Evolutionary conservation across 768 basidiomycete genomes (phyloP).

Genomic region (Hirschioporus abietinus): DNA sequence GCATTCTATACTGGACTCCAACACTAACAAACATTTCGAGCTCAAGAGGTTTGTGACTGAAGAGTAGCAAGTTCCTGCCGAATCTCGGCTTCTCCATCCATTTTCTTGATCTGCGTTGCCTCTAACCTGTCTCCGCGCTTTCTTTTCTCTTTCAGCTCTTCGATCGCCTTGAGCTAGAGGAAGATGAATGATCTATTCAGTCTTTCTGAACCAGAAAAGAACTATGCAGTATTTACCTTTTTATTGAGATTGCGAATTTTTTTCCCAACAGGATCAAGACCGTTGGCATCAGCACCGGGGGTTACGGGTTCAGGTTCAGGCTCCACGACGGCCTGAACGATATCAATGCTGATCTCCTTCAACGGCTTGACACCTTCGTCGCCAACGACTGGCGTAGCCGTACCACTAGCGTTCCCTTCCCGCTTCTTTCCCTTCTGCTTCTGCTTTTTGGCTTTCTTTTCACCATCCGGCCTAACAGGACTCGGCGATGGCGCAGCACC

Average conservation of each 20-base stretch:
- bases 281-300: constrained; percentile 44
- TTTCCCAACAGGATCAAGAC: constrained; percentile 81
- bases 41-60: neutral
- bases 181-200: constrained; percentile 1
- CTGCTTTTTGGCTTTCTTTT: constrained; percentile 50
- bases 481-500: constrained; percentile 59
- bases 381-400: constrained; percentile 24
- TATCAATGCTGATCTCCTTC: constrained; percentile 31
- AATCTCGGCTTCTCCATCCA: constrained; percentile 85
- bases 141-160: constrained; percentile 91
- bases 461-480: constrained; percentile 34
- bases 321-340: constrained; percentile 8
- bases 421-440: constrained; percentile 47
- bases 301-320: constrained; percentile 36
- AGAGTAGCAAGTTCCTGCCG: constrained; percentile 59
- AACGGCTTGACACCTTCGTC: constrained; percentile 24
- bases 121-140: constrained; percentile 89
- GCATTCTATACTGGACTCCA: neutral
- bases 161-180: constrained; percentile 93
- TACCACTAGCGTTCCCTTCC: constrained; percentile 24
- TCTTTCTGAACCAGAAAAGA: constrained; percentile 10
- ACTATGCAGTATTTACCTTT: constrained; percentile 55
- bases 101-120: constrained; percentile 95
- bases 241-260: constrained; percentile 93
- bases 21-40: neutral